Conservation (phyloP, 805 yeast species). For the Lachancea sp. region DNA sequence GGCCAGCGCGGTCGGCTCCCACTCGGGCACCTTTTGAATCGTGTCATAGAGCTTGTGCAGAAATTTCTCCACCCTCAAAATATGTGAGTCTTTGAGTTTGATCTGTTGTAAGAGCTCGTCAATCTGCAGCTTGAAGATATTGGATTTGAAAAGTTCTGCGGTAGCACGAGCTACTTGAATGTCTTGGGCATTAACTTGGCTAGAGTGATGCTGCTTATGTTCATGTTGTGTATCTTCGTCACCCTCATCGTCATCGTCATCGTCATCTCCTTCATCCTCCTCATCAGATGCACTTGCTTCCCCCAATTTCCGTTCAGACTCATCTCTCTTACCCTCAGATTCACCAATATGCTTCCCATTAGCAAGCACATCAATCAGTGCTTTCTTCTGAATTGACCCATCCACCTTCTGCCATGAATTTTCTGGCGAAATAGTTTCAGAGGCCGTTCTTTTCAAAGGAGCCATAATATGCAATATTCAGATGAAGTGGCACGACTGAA, state of each 20-base stretch:
- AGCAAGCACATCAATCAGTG: conserved; percentile 7
- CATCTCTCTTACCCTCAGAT: background rate
- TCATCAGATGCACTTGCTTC: conserved; percentile 8
- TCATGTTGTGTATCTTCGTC: conserved; percentile 16
- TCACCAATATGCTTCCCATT: background rate
- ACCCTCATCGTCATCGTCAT: conserved; percentile 16
- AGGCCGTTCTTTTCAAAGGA: conserved; percentile 20
- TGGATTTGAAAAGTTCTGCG: conserved; percentile 88
- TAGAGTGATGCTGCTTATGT: conserved; percentile 9
- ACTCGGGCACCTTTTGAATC: conserved; percentile 57
- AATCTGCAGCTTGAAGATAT: conserved; percentile 89
- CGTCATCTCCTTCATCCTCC: conserved; percentile 18
- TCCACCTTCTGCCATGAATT: conserved; percentile 1
- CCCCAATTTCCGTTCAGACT: conserved; percentile 10
- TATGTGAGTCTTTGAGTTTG: conserved; percentile 61
- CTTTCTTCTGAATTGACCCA: conserved; percentile 9
- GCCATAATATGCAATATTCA: conserved; percentile 2
- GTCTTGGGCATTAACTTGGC: conserved; percentile 62
- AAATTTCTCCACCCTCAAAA: conserved; percentile 62
- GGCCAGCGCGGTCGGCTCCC: conserved; percentile 44
- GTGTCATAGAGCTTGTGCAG: conserved; percentile 66
- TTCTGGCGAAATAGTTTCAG: conserved; percentile 15
- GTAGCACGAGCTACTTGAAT: conserved; percentile 90
- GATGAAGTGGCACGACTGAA: no score
- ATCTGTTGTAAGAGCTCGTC: conserved; percentile 85